These are phyloP conservation scores for Phytopythium mirpurense DNA, from an alignment of 352 stramenopile genomes.

Conservation along the genomic window DNA sequence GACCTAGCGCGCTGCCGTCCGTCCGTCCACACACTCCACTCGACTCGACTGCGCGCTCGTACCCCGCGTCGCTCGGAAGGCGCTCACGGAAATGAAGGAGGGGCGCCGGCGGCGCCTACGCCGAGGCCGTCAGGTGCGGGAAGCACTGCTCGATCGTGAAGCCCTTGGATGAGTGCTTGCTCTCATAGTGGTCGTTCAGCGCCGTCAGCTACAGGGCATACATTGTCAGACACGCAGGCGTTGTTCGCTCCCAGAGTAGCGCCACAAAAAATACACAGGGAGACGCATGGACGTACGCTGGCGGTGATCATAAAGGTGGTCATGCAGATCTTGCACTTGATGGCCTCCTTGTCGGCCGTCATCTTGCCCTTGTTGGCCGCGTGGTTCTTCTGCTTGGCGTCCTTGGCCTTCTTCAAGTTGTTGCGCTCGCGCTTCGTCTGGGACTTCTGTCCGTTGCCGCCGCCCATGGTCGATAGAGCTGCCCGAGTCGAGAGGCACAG, in stretches of 20 bases:
- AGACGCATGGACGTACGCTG: slow-evolving; percentile 35
- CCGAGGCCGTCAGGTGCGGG: slow-evolving; percentile 20
- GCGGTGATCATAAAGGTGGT: slow-evolving; percentile 85
- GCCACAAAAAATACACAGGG: slow-evolving; percentile 1
- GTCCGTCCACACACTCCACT: no score
- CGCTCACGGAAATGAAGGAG: not conserved
- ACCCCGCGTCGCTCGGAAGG: not conserved
- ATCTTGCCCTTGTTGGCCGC: slow-evolving; percentile 82
- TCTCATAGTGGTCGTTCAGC: slow-evolving; percentile 79
- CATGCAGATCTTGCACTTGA: slow-evolving; percentile 89
- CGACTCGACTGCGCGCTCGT: no score
- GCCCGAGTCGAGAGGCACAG: no score
- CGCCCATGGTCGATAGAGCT: slow-evolving; percentile 57
- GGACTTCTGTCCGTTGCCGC: slow-evolving; percentile 81
- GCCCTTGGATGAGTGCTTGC: slow-evolving; percentile 74
- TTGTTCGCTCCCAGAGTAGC: no score
- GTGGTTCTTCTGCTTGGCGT: slow-evolving; percentile 75
- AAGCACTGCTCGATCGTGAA: slow-evolving; percentile 80
- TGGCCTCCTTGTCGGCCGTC: slow-evolving; percentile 60
- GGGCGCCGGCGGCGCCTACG: not conserved
- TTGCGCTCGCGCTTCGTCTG: slow-evolving; percentile 76
- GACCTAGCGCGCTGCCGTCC: not conserved
- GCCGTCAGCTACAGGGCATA: slow-evolving; percentile 37
- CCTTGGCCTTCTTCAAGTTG: slow-evolving; percentile 85
- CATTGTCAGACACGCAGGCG: not conserved